Conservation (phyloP, 306 rosid species). For the Prinsepia uniflora region DNA sequence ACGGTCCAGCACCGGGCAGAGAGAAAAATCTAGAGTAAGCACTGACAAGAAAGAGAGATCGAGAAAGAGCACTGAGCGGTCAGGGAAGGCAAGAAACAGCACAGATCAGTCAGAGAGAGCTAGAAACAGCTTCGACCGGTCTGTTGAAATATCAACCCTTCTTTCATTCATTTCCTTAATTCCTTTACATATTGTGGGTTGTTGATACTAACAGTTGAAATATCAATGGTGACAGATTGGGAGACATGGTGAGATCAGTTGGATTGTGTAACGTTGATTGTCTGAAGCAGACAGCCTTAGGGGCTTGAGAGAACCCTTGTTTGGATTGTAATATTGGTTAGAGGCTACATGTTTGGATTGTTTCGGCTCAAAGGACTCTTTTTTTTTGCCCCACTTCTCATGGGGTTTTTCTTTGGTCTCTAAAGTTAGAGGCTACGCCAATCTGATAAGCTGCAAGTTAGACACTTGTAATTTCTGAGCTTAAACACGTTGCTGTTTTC, state of each 20-base stretch:
- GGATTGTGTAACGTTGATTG: conserved; percentile 63
- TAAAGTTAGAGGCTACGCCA: too few species aligned
- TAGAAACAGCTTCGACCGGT: conserved; percentile 70
- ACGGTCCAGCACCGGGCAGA: conserved; percentile 37
- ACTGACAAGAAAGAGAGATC: conserved; percentile 47
- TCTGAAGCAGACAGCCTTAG: conserved; percentile 49
- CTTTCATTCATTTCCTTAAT: neutral
- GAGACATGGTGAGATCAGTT: conserved; percentile 72
- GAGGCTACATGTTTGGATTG: conserved; percentile 26
- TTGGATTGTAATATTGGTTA: conserved; percentile 24
- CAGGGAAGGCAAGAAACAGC: conserved; percentile 52
- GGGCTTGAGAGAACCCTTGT: conserved; percentile 32
- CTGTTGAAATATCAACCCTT: neutral
- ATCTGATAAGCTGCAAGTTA: too few species aligned
- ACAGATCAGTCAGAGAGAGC: conserved; percentile 57
- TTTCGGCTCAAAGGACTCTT: conserved; percentile 14
- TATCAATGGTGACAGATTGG: conserved; percentile 40
- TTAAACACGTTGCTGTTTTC: neutral
- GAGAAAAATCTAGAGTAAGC: conserved; percentile 46
- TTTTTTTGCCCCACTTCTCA: conserved; percentile 1
- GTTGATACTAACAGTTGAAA: conserved; percentile 13
- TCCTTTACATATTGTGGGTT: neutral
- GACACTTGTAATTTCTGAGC: neutral
- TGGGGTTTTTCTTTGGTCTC: neutral
- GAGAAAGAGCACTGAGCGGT: conserved; percentile 38